Percentiles rank a stretch among this genome's conserved stretches.
Evolutionary conservation across 2,329 filamentous ascomycete species (phyloP).

Genomic region (Epichloe bromicola): DNA sequence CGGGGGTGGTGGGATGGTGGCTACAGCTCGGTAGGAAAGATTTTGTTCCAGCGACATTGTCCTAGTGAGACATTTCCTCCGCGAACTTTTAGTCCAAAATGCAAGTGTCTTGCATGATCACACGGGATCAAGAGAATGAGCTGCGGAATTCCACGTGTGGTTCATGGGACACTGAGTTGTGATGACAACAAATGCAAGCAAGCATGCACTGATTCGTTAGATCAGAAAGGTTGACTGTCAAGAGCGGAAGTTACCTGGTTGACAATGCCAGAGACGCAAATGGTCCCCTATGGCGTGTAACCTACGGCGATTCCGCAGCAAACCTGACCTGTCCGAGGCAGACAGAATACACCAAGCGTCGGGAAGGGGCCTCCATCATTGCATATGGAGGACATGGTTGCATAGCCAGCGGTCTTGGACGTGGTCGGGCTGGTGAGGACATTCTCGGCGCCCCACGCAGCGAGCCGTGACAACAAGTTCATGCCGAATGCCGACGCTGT

Average conservation of each 20-base stretch:
- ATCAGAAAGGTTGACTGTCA: too few relatives aligned
- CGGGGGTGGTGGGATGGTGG: conserved; percentile 36
- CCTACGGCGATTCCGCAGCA: conserved; percentile 35
- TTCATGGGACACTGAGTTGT: too few relatives aligned
- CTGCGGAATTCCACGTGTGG: too few relatives aligned
- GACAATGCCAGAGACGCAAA: conserved; percentile 25
- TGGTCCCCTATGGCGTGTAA: conserved; percentile 35
- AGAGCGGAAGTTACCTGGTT: conserved; percentile 35
- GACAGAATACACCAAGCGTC: conserved; percentile 14
- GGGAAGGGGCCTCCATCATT: conserved; percentile 14
- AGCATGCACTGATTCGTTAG: too few relatives aligned
- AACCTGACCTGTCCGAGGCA: conserved; percentile 31
- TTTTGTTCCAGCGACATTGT: conserved; percentile 26
- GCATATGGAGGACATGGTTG: conserved; percentile 38
- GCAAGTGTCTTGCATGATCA: conserved; percentile 14
- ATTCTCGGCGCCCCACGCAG: conserved; percentile 29
- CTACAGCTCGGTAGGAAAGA: conserved; percentile 27
- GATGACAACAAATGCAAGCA: too few relatives aligned
- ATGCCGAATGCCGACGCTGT: too few relatives aligned
- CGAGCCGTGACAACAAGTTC: conserved; percentile 23
- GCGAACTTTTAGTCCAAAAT: conserved; percentile 38
- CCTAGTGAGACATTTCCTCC: conserved; percentile 34
- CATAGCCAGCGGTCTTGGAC: conserved; percentile 30
- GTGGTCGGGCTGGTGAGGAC: conserved; percentile 24
- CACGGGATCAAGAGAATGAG: too few relatives aligned